These are phyloP conservation scores for Boletus calvinii DNA, from an alignment of 1,284 basidiomycete species.

Conservation along the genomic window DNA sequence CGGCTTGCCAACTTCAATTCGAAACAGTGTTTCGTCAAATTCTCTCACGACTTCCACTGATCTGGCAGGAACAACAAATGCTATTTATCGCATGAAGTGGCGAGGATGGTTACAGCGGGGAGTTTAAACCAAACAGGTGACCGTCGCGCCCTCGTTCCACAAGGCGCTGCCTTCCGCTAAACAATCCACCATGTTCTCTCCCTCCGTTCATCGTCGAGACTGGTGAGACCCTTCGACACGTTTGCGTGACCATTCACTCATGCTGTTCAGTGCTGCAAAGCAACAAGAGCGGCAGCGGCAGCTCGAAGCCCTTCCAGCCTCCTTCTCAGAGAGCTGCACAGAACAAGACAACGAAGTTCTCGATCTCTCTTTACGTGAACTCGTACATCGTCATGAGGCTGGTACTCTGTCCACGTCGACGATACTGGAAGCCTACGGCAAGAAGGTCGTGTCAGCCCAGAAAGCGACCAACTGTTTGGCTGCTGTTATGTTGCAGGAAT, in stretches of 20 bases:
- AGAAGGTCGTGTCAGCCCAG: conserved; percentile 34
- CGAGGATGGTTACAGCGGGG: neutral
- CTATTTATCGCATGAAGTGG: neutral
- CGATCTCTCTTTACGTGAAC: conserved; percentile 27
- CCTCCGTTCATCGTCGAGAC: conserved; percentile 27
- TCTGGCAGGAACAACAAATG: neutral
- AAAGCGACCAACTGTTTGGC: conserved; percentile 35
- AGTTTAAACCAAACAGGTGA: neutral
- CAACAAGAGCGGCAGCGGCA: conserved; percentile 26
- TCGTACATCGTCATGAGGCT: conserved; percentile 22
- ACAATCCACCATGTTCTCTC: conserved; percentile 23
- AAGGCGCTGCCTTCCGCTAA: conserved; percentile 3
- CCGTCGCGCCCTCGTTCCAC: neutral
- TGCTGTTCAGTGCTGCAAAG: conserved; percentile 19
- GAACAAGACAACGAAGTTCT: conserved; percentile 30
- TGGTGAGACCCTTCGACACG: conserved; percentile 27
- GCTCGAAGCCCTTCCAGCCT: conserved; percentile 24
- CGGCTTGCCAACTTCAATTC: neutral
- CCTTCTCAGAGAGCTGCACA: conserved; percentile 26
- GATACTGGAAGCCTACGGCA: conserved; percentile 33
- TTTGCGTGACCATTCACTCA: neutral
- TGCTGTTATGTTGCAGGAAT: conserved; percentile 17
- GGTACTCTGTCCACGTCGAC: conserved; percentile 23
- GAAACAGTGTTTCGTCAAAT: conserved; percentile 1
- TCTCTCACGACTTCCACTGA: conserved; percentile 11